Percentiles rank a stretch among this genome's conserved stretches.
Conservation (phyloP, 495 filamentous ascomycete species). For the Lichina pygmaea region DNA sequence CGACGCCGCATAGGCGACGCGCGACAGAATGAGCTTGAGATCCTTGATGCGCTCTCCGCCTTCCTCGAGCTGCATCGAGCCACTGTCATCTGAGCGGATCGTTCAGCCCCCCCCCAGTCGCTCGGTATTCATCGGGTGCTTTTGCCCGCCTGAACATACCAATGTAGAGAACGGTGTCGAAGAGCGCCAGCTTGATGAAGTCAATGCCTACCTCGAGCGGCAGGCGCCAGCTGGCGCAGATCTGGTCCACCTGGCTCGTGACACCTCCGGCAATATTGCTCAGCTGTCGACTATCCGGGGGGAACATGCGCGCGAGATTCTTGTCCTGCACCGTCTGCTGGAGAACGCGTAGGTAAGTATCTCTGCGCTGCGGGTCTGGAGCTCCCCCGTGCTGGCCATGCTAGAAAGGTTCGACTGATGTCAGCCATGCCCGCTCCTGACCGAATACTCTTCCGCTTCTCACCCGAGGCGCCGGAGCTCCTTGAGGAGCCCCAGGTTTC, state of each 20-base stretch:
- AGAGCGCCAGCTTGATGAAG: constrained; percentile 37
- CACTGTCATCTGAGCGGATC: constrained; percentile 28
- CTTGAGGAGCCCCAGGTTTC: constrained; percentile 2
- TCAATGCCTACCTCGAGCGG: constrained; percentile 36
- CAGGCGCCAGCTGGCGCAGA: constrained; percentile 27
- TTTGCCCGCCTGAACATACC: constrained; percentile 7
- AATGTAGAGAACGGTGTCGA: constrained; percentile 40
- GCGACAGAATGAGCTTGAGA: constrained; percentile 30
- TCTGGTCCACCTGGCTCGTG: constrained; percentile 18
- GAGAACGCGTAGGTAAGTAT: constrained; percentile 24
- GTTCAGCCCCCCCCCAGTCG: background rate
- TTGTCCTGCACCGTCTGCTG: constrained; percentile 29
- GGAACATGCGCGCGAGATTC: constrained; percentile 25
- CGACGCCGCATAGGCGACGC: constrained; percentile 33
- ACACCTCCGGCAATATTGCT: constrained; percentile 16
- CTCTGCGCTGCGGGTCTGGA: constrained; percentile 20
- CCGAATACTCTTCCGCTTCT: background rate
- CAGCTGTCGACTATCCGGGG: constrained; percentile 20
- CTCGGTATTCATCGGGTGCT: background rate
- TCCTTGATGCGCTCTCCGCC: constrained; percentile 39
- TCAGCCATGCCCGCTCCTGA: background rate
- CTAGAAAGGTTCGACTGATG: background rate
- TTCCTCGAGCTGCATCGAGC: constrained; percentile 42
- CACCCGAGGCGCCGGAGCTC: background rate
- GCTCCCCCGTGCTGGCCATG: background rate